These are phyloP conservation scores for Yueomyces sp. DNA, from an alignment of 1,139 yeast genomes.

Conservation along the genomic window DNA sequence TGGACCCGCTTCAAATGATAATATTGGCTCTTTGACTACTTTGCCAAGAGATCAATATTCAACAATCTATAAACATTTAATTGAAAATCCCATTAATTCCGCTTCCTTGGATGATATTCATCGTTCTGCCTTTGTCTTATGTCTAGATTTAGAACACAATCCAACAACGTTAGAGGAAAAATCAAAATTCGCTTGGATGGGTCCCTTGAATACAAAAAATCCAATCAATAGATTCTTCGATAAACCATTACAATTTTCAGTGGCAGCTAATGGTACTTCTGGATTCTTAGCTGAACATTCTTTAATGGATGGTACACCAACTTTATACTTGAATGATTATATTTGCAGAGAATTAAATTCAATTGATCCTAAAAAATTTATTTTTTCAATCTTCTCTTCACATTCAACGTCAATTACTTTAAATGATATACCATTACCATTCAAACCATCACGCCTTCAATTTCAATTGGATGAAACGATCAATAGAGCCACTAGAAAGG, in stretches of 20 bases:
- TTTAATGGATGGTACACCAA: conserved; percentile 97
- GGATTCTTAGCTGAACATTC: conserved; percentile 97
- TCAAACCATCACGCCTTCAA: conserved; percentile 32
- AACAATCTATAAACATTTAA: conserved; percentile 45
- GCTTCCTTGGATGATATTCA: conserved; percentile 56
- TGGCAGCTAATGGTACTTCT: conserved; percentile 72
- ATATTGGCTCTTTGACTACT: conserved; percentile 57
- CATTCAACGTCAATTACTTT: background rate
- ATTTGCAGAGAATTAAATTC: conserved; percentile 46
- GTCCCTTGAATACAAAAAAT: conserved; percentile 30
- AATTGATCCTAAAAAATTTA: conserved; percentile 32
- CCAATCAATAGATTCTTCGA: conserved; percentile 86
- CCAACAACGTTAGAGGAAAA: conserved; percentile 81
- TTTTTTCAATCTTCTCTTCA: conserved; percentile 11
- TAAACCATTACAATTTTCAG: conserved; percentile 80
- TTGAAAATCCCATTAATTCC: conserved; percentile 42
- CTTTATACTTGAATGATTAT: conserved; percentile 75
- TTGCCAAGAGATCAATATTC: conserved; percentile 82
- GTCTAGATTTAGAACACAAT: conserved; percentile 51
- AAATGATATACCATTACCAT: conserved; percentile 14
- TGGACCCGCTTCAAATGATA: conserved; percentile 1
- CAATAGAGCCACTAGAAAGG: conserved; percentile 21
- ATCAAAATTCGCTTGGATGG: conserved; percentile 87
- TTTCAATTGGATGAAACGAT: conserved; percentile 43
- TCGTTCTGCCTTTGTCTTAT: conserved; percentile 67